A percentile compares a stretch with the other conserved stretches of the same genome.
phyloP scores from a whole-genome alignment of 192 early-diverging fungal genomes.

The Coemansia sp. region DNA sequence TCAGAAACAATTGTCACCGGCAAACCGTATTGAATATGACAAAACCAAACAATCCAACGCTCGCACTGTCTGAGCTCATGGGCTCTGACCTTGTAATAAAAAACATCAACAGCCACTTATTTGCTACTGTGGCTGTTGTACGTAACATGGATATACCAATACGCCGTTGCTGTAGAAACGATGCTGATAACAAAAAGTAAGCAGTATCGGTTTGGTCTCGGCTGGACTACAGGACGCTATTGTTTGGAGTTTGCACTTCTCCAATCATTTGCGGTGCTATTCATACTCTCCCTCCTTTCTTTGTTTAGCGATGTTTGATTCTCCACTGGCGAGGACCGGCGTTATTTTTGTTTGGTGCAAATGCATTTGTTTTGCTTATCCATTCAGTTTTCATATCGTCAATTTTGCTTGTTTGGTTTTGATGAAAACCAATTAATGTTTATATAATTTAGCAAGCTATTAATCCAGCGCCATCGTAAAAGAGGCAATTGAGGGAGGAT shows the following conservation, averaged over 20 bases:
- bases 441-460: not conserved
- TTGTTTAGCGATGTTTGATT: not conserved
- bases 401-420: not conserved
- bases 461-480: not conserved
- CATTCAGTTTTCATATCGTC: not conserved
- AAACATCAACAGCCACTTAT: not conserved
- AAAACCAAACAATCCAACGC: not conserved
- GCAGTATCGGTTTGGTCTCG: not conserved
- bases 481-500: not conserved
- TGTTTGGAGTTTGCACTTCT: not conserved
- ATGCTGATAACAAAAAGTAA: not conserved
- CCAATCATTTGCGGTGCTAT: not conserved
- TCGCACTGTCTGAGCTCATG: constrained; percentile 1
- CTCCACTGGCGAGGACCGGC: not conserved
- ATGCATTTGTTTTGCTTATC: not conserved
- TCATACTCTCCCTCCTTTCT: not conserved
- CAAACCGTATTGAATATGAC: constrained; percentile 2
- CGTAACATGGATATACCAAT: not conserved
- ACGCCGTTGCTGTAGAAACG: not conserved
- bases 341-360: constrained; percentile 6
- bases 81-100: not conserved
- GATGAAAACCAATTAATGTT: no score
- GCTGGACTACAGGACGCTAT: not conserved
- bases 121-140: not conserved
- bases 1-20: not conserved